These are phyloP conservation scores for Phytophthora syringae DNA, from an alignment of 352 stramenopile species.

Conservation along the genomic window DNA sequence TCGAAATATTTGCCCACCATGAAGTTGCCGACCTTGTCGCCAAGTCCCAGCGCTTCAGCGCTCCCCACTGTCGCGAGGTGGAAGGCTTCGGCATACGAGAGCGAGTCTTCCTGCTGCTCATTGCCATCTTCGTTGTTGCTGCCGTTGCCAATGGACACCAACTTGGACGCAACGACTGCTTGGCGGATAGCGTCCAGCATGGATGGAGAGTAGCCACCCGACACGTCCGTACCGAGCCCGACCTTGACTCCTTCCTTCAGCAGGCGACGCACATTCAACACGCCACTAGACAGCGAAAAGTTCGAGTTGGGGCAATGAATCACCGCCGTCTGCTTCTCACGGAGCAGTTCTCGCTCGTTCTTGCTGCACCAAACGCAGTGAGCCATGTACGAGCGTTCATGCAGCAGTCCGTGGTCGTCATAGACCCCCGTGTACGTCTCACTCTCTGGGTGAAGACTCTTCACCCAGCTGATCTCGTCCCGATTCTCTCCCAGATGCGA, in stretches of 20 bases:
- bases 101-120: conserved; percentile 27
- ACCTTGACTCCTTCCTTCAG: conserved; percentile 89
- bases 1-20: conserved; percentile 91
- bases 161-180: conserved; percentile 90
- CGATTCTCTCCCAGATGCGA: conserved; percentile 93
- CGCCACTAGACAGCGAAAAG: conserved; percentile 92
- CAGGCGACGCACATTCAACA: conserved; percentile 81
- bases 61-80: conserved; percentile 91
- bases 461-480: conserved; percentile 90
- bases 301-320: conserved; percentile 96
- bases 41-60: conserved; percentile 38
- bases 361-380: conserved; percentile 92
- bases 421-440: conserved; percentile 84
- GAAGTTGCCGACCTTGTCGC: conserved; percentile 91
- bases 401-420: conserved; percentile 87
- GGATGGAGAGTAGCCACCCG: conserved; percentile 93
- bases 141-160: conserved; percentile 71
- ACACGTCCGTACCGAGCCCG: conserved; percentile 94
- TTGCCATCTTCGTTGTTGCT: conserved; percentile 48
- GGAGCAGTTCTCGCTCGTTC: conserved; percentile 79
- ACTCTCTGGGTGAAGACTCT: conserved; percentile 81
- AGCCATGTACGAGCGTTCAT: conserved; percentile 93
- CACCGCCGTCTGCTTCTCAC: conserved; percentile 69
- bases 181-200: conserved; percentile 94
- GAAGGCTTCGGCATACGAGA: conserved; percentile 89